Base-by-base conservation (phyloP, 169 alveolate genomes). In the Eimeria necatrix region DNA sequence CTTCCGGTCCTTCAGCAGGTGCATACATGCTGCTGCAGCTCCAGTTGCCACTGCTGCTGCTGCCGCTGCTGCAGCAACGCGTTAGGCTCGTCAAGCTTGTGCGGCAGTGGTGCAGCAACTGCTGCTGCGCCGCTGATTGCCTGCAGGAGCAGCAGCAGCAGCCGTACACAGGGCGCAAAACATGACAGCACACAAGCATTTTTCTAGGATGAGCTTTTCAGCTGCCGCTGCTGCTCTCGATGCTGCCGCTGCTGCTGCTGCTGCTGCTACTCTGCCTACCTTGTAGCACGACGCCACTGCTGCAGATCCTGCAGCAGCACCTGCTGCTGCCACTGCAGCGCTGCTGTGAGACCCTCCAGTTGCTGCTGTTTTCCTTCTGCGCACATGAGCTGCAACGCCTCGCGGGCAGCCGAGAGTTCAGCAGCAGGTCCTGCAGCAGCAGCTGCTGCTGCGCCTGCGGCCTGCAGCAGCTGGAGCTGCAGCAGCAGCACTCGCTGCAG, bases 291-390 rank as follows among this genome's bases (percentile, higher is more conserved):
- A 22, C 87, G 59, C 87, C 87, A 78, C 5, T 78, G 87, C 64
- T 78, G 87, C 48, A 78, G 87, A 7, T 78, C 87, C 10, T 6
- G 18, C 7, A 78, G 87, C 68, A 78, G 87, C 87, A 10, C 48
- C 64, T 78, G 87, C 68, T 78, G 87, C 87, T 49, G 59, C 87
- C 87, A 78, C 64, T 78, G 87, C 32, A 78, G 61, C 64, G 87
- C 87, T 78, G 59, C 56, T 18, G 26, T 78, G 9, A 78, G 64
- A 20, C 16, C 22, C 12, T 16, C 24, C 87, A 78, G 20, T 18
- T 61, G 87, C 87, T 48, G 59, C 64, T 78, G 87, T 61, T 78
- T 59, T 24, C 46, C 24, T 22, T 48, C 46, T 6, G 10, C 10
- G 46, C 16, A 49, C 87, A 78, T 10, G 20, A 78, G 87, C 83